phyloP scores from a whole-genome alignment of 495 filamentous ascomycete genomes.

The Filosporella fistucella region DNA sequence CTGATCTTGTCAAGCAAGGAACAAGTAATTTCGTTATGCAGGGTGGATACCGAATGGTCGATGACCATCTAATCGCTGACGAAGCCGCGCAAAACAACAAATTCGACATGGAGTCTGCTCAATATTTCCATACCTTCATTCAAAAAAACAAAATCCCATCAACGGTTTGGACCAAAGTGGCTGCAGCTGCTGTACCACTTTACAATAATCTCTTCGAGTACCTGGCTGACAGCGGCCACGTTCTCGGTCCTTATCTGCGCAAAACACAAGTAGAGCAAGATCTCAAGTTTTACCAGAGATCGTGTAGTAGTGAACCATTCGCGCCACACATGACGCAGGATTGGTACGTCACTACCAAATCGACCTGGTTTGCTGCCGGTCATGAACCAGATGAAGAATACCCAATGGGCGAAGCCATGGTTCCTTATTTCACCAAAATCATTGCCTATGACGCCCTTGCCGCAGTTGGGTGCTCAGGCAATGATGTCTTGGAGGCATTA shows the following conservation, averaged over 20 bases:
- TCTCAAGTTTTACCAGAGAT: slow-evolving; percentile 14
- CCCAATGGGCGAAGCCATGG: slow-evolving; percentile 14
- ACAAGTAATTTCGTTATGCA: slow-evolving; percentile 11
- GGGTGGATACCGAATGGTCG: slow-evolving; percentile 14
- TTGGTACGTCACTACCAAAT: slow-evolving; percentile 19
- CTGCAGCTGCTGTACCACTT: slow-evolving; percentile 13
- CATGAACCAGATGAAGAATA: slow-evolving; percentile 11
- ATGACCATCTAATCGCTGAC: slow-evolving; percentile 7
- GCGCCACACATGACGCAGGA: slow-evolving; percentile 15
- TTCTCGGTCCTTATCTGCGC: slow-evolving; percentile 17
- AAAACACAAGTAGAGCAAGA: slow-evolving; percentile 18
- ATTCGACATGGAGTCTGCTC: slow-evolving; percentile 10
- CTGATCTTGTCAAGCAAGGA: slow-evolving; percentile 6
- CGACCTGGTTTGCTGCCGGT: slow-evolving; percentile 9
- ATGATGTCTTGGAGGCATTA: slow-evolving; percentile 16
- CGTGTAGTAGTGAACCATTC: slow-evolving; percentile 9
- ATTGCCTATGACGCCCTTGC: slow-evolving; percentile 22
- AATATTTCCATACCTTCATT: slow-evolving; percentile 11
- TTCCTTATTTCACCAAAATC: slow-evolving; percentile 14
- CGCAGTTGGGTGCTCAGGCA: slow-evolving; percentile 16
- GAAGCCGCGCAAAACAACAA: slow-evolving; percentile 16
- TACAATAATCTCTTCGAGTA: slow-evolving; percentile 7
- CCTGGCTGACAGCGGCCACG: slow-evolving; percentile 11
- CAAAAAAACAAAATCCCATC: slow-evolving; percentile 14
- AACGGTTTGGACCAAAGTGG: slow-evolving; percentile 19